These are phyloP conservation scores for Wickerhamiella cacticola DNA, from an alignment of 805 yeast species.

Conservation along the genomic window DNA sequence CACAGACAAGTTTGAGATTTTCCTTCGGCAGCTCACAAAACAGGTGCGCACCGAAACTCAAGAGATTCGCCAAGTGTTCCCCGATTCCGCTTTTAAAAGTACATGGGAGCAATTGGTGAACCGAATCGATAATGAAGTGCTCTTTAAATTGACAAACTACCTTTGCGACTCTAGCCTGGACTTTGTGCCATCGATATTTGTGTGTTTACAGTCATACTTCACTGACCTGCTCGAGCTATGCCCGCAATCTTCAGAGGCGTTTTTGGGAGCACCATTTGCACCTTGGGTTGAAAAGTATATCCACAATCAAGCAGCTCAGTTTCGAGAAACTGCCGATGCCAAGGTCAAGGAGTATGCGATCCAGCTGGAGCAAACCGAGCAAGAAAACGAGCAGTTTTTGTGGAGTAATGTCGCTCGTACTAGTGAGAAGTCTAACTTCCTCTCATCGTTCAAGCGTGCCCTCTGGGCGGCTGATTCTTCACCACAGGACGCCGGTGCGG, in stretches of 20 bases:
- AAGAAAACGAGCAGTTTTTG: conserved; percentile 37
- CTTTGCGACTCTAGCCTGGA: conserved; percentile 6
- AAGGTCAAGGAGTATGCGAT: conserved; percentile 27
- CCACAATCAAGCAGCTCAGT: conserved; percentile 18
- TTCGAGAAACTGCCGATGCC: conserved; percentile 23
- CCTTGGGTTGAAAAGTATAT: conserved; percentile 16
- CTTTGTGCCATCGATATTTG: conserved; percentile 6
- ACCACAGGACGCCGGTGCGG: background rate
- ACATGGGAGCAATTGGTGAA: conserved; percentile 28
- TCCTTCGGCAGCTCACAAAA: conserved; percentile 20
- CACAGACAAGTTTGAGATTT: conserved; percentile 4
- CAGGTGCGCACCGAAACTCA: conserved; percentile 32
- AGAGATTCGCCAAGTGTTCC: conserved; percentile 36
- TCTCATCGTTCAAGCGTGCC: conserved; percentile 41
- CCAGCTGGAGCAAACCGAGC: conserved; percentile 34
- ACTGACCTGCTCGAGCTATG: background rate
- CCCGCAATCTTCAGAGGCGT: conserved; percentile 4
- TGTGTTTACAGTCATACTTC: conserved; percentile 19
- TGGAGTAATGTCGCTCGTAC: conserved; percentile 36
- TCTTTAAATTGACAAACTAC: conserved; percentile 16
- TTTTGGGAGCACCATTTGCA: conserved; percentile 5
- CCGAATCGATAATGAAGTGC: conserved; percentile 21
- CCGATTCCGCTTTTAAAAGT: conserved; percentile 19
- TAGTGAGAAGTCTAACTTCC: conserved; percentile 40
- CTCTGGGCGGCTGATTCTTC: conserved; percentile 13